Evolutionary conservation across 176 grass and related monocot species (phyloP).

Genomic region (Oryza glumipatula): DNA sequence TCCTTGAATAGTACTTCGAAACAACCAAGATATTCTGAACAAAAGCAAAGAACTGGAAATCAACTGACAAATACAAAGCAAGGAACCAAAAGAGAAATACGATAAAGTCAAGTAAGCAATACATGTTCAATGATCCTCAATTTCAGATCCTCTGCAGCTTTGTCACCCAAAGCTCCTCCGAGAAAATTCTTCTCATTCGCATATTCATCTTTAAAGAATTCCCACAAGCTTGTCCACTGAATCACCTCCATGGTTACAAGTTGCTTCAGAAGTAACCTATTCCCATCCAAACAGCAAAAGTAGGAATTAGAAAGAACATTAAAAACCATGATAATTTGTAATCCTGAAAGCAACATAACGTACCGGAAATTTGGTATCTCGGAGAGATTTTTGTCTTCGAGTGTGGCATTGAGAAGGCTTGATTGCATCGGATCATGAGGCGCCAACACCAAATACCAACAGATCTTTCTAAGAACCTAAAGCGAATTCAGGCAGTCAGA

Average conservation of each 20-base stretch:
- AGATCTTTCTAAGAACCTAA: slow-evolving; percentile 95
- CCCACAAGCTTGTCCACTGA: slow-evolving; percentile 86
- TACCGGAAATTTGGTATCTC: slow-evolving; percentile 91
- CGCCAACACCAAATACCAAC: slow-evolving; percentile 84
- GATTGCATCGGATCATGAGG: slow-evolving; percentile 97
- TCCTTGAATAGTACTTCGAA: slow-evolving; percentile 96
- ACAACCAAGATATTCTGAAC: slow-evolving; percentile 97
- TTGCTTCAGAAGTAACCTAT: slow-evolving; percentile 79
- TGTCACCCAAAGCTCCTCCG: slow-evolving; percentile 74
- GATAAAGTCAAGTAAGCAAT: slow-evolving; percentile 1
- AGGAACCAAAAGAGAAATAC: neutral
- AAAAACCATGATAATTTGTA: neutral
- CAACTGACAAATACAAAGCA: slow-evolving; percentile 24
- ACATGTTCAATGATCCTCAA: slow-evolving; percentile 94
- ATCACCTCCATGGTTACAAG: slow-evolving; percentile 98
- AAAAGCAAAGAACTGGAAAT: slow-evolving; percentile 5
- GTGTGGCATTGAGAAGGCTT: slow-evolving; percentile 85
- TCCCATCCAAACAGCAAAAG: neutral
- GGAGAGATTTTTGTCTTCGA: slow-evolving; percentile 93
- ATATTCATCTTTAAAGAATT: slow-evolving; percentile 70
- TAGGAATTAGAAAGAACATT: neutral
- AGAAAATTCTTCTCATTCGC: slow-evolving; percentile 84
- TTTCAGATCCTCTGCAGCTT: slow-evolving; percentile 87
- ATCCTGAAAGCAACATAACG: neutral
- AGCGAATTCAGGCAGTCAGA: slow-evolving; percentile 24